A percentile compares a stretch with the other conserved stretches of the same genome.
Conservation (phyloP, 768 basidiomycete genomes). For the Hortiboletus campestris region DNA sequence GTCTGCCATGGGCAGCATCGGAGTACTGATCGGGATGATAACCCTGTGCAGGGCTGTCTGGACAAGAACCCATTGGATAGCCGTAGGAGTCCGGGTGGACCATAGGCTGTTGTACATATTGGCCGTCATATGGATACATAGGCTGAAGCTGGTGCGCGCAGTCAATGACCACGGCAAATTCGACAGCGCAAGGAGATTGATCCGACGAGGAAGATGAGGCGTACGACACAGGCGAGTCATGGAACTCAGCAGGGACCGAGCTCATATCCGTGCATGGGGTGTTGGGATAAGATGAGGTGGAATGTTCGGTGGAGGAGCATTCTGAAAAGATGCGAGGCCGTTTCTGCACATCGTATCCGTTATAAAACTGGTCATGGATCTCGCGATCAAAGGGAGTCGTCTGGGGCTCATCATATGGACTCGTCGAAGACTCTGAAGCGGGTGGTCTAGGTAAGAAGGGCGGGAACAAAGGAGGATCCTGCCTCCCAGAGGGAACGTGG, state of each 20-base stretch:
- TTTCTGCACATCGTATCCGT: slow-evolving; percentile 13
- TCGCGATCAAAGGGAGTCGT: slow-evolving; percentile 10
- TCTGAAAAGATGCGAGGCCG: slow-evolving; percentile 17
- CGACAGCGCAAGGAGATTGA: slow-evolving; percentile 19
- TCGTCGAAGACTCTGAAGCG: slow-evolving; percentile 8
- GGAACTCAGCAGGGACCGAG: slow-evolving; percentile 11
- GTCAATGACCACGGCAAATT: slow-evolving; percentile 4
- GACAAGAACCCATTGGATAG: slow-evolving; percentile 5
- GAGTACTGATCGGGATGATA: slow-evolving; percentile 10
- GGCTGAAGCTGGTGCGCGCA: slow-evolving; percentile 2
- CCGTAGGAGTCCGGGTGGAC: slow-evolving; percentile 15
- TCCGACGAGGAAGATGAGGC: slow-evolving; percentile 28
- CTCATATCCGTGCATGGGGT: slow-evolving; percentile 13
- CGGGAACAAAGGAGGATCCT: slow-evolving; percentile 11
- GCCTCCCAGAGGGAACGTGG: slow-evolving; percentile 24
- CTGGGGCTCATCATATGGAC: slow-evolving; percentile 11
- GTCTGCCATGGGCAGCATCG: slow-evolving; percentile 7
- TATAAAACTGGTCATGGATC: slow-evolving; percentile 1
- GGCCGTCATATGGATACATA: slow-evolving; percentile 2
- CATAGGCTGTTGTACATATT: slow-evolving; percentile 5
- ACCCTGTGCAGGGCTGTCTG: slow-evolving; percentile 13
- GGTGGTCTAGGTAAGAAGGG: slow-evolving; percentile 7
- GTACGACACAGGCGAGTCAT: slow-evolving; percentile 22
- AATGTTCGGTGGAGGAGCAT: slow-evolving; percentile 2
- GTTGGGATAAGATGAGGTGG: slow-evolving; percentile 8